Evolutionary conservation across 2,329 filamentous ascomycete genomes (phyloP).

Genomic region (Cladosporium sp.): DNA sequence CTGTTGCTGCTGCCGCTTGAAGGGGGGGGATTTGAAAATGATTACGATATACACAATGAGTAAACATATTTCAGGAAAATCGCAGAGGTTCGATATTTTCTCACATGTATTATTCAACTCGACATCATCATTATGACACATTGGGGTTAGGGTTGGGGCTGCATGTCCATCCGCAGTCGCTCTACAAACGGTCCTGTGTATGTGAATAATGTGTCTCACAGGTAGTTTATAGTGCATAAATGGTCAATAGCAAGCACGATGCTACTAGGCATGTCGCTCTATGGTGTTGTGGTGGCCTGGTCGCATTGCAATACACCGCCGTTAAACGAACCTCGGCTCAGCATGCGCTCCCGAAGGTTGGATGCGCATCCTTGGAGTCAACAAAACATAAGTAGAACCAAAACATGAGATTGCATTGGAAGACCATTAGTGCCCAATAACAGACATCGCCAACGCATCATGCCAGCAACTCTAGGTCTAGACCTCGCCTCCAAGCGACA

Average conservation of each 20-base stretch:
- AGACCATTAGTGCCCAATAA: too few species aligned
- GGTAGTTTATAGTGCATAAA: background rate
- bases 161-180: background rate
- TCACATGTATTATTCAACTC: background rate
- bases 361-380: background rate
- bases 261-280: background rate
- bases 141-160: background rate
- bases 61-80: background rate
- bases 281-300: background rate
- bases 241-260: background rate
- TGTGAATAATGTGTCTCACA: background rate
- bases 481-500: conserved; percentile 30
- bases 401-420: background rate
- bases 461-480: conserved; percentile 21
- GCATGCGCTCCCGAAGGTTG: background rate
- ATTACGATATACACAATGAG: conserved; percentile 2
- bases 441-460: background rate
- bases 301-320: background rate
- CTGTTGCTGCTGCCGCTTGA: conserved; percentile 14
- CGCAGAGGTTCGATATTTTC: background rate
- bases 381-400: background rate
- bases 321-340: background rate
- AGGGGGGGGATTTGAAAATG: background rate
- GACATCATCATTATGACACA: background rate
- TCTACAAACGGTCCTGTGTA: background rate